Conservation (phyloP, 805 yeast genomes). For the Lipomyces kockii region DNA sequence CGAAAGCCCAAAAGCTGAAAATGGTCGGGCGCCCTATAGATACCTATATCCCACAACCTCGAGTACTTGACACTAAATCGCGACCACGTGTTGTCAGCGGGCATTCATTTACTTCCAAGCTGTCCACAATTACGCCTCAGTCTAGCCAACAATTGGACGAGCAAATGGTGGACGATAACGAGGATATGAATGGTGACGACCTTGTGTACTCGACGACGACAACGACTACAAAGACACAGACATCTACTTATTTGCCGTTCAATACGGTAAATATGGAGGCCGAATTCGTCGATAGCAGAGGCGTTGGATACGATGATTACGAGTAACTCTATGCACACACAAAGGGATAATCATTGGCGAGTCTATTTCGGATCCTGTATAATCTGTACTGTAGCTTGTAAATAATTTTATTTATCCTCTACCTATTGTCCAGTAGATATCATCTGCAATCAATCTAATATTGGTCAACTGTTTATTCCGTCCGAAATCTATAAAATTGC, state of each 20-base stretch:
- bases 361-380: background rate
- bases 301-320: slow-evolving; percentile 3
- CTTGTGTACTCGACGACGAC: background rate
- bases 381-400: background rate
- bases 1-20: slow-evolving; percentile 2
- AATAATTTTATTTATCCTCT: background rate
- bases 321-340: background rate
- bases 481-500: no score
- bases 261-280: background rate
- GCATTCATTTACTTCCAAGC: background rate
- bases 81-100: background rate
- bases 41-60: background rate
- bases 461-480: no score
- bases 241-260: background rate
- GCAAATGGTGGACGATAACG: slow-evolving; percentile 1
- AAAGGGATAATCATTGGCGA: background rate
- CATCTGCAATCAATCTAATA: no score
- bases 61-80: background rate
- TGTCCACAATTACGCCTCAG: slow-evolving; percentile 1
- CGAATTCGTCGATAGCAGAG: slow-evolving; percentile 2
- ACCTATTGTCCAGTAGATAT: no score
- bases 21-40: background rate
- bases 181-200: slow-evolving; percentile 1
- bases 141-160: background rate
- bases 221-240: background rate